Evolutionary conservation across 1,284 basidiomycete species (phyloP), one percentile per base, ranked within the genome.

Genomic region (Porodaedalea pini): DNA sequence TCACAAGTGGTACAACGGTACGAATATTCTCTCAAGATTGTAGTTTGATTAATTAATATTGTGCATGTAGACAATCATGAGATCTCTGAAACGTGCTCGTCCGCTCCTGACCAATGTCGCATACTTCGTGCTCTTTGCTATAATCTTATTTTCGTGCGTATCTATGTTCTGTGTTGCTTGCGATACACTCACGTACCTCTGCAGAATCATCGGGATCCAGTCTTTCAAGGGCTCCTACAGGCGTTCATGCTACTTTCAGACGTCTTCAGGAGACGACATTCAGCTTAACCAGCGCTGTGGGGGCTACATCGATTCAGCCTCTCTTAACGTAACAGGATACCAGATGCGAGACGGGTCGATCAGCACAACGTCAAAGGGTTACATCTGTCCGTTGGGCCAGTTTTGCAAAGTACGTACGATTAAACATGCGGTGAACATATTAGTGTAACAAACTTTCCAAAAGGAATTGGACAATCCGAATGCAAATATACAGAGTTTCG

Each of bases 1-100:
- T 98, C 52, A 98, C 95, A 1, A 86, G 85, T 61, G 96, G 96
- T 71, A 98, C 96, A 17, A 90, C 92, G 13, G 88, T 91, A 62
- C 68, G 86, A 74, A 8, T 31, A 21, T 40, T 13, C 39, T 48
- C 48, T 58, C 19, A 17, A 29, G 2, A 25, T 47, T 47, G 5
- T 29, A 13, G 47, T 44, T 57, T 23, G 13, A 39, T 25, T 32
- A 40, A 4, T 23, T 51, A 36, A 31, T 40, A 2, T 31, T 21
- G 21, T n/a, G 4, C 31, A 21, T 56, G 2, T 63, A 92, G 85
- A 98, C 94, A 0, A 98, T 99, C 67, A 86, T 98, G 77, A 88
- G 87, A 59, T 95, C 92, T 8, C 77, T 99, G 61, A 99, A 99
- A 74, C 86, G 84, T 0, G 94, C 96, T 0, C 83, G 88, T 15